phyloP scores from a whole-genome alignment of 176 grass and related monocot species.

The Avena eriantha region DNA sequence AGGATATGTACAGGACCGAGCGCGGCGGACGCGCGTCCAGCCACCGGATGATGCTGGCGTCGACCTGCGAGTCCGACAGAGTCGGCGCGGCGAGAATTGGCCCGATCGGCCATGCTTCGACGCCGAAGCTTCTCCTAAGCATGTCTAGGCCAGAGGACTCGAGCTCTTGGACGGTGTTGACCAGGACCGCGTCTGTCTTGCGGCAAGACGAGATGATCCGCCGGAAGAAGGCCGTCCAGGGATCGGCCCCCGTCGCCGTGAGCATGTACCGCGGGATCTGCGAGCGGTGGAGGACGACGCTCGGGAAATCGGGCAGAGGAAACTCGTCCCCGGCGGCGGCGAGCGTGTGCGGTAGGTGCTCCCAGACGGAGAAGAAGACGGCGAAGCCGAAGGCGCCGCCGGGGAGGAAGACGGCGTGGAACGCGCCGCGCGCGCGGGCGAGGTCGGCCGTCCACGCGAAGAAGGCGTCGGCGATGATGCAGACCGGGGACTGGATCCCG shows the following conservation, averaged over 20 bases:
- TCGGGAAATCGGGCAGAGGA: conserved; percentile 47
- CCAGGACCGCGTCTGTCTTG: conserved; percentile 45
- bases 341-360: conserved; percentile 51
- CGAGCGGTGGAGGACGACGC: conserved; percentile 55
- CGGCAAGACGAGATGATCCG: conserved; percentile 30
- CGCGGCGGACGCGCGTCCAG: conserved; percentile 48
- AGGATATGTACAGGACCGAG: conserved; percentile 65
- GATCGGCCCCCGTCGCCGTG: conserved; percentile 39
- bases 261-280: conserved; percentile 52
- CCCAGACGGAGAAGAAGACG: conserved; percentile 57
- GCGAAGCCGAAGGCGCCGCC: conserved; percentile 60
- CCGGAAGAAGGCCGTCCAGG: conserved; percentile 58
- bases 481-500: conserved; percentile 33
- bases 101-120: conserved; percentile 47
- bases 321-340: conserved; percentile 48
- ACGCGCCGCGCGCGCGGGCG: conserved; percentile 37
- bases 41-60: conserved; percentile 41
- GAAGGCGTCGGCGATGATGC: conserved; percentile 66
- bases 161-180: conserved; percentile 68
- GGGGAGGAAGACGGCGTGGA: conserved; percentile 56
- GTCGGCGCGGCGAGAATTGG: conserved; percentile 40
- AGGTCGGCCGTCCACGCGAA: conserved; percentile 60
- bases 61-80: not conserved
- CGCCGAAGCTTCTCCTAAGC: conserved; percentile 35
- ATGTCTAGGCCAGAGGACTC: conserved; percentile 57